Evolutionary conservation across 139 green algal genomes (phyloP).

Genomic region (Chlamydomonas sphaeroides): DNA sequence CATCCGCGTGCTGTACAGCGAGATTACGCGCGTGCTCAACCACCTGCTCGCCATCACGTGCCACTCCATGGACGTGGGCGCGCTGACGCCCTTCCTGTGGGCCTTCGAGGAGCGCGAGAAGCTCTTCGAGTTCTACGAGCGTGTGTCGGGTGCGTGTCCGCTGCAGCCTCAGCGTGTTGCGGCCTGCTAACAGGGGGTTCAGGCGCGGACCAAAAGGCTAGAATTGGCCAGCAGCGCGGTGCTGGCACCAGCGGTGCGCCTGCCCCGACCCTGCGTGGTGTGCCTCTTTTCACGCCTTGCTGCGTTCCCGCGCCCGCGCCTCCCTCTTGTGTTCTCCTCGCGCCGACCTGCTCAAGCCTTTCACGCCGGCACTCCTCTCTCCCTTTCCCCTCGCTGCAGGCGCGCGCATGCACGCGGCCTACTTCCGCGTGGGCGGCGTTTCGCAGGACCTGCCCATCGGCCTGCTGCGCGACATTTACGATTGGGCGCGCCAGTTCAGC

Average conservation of each 20-base stretch:
- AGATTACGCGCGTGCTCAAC: slow-evolving; percentile 89
- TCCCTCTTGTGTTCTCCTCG: too few relatives aligned
- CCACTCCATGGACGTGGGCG: slow-evolving; percentile 80
- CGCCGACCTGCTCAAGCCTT: too few relatives aligned
- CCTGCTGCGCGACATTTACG: slow-evolving; percentile 85
- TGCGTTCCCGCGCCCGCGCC: too few relatives aligned
- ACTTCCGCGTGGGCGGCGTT: slow-evolving; percentile 77
- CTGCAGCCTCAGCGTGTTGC: background rate
- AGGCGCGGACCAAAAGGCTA: background rate
- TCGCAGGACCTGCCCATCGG: slow-evolving; percentile 83
- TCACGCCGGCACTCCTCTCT: too few relatives aligned
- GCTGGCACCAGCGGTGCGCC: too few relatives aligned
- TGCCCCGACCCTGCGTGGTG: too few relatives aligned
- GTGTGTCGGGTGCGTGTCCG: slow-evolving; percentile 64
- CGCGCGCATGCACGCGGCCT: slow-evolving; percentile 73
- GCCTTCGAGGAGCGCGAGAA: slow-evolving; percentile 91
- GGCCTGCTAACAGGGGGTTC: background rate
- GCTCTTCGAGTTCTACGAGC: slow-evolving; percentile 90
- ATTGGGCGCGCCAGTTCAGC: slow-evolving; percentile 83
- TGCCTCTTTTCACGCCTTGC: too few relatives aligned
- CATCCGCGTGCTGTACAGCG: slow-evolving; percentile 84
- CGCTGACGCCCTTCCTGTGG: slow-evolving; percentile 88
- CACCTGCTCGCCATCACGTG: slow-evolving; percentile 80
- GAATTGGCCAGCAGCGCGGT: too few relatives aligned
- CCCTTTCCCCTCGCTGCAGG: background rate